Base-by-base conservation (phyloP, 176 grass and related monocot genomes). In the Cenchrus fungigraminus region DNA sequence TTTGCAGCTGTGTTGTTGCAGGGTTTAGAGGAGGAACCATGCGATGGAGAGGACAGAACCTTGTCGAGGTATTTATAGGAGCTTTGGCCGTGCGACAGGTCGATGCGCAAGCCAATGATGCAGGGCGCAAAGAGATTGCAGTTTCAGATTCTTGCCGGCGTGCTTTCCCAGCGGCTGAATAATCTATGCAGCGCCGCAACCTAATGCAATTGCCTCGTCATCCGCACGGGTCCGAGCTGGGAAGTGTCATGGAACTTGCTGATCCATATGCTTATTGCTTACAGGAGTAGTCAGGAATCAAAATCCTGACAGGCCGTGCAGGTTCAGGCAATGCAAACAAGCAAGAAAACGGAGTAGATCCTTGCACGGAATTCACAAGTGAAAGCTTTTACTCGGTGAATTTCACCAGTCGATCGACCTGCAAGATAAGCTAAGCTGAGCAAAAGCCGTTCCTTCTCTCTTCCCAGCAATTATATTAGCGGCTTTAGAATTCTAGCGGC, bases 221-320 rank as follows among this genome's bases (percentile, higher is more conserved):
- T 81, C 70, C 47, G 3, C 85, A 75, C 74, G 37, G 37, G 37
- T 40, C 37, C 69, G 31, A 1, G 22, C 50, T 69, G 6, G 44
- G 74, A 78, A 78, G 46, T 64, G 12, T 65, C 80, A 25, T 16
- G 80, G 80, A 88, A 79, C 80, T 64, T 88, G 74, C 80, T 73
- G 66, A 44, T 29, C 53, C 43, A 55, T 62, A 55, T 62, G 86
- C 62, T 87, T 87, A 40, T 40, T 40, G 37, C 37, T 40, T 40
- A 25, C 25, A 25, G 25, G 25, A 25, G 25, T 25, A 40, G 34
- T 25, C 42, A 45, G 2, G 37, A 45, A 82, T 19, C n/a, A 51
- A 51, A 47, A 17, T 17, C 22, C 45, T 40, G 19, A 8, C 22
- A 47, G 51, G 32, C 6, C 3, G 47, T 34, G 9, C 15, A 17